Percentiles rank a stretch among this genome's conserved stretches.
phyloP scores from a whole-genome alignment of 2,329 filamentous ascomycete genomes.

The Calonectria hongkongensis region DNA sequence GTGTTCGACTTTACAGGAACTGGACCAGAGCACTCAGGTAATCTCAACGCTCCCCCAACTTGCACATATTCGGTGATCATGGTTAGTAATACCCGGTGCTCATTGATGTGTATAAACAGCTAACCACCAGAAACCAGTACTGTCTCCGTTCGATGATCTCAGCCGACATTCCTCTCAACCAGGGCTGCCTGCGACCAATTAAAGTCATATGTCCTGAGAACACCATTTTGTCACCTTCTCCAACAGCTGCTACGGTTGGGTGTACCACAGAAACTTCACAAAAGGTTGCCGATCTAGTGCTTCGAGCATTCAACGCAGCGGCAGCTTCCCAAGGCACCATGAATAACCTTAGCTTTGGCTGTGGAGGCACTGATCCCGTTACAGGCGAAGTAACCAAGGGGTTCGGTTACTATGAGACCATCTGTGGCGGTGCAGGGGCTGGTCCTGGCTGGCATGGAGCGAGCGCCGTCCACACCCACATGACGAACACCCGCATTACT shows the following conservation, averaged over 20 bases:
- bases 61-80: constrained; percentile 58
- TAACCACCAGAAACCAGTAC: constrained; percentile 47
- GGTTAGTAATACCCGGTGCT: constrained; percentile 23
- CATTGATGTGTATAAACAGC: not conserved
- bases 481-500: constrained; percentile 63
- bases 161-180: constrained; percentile 59
- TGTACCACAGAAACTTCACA: constrained; percentile 60
- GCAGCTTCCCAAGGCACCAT: constrained; percentile 86
- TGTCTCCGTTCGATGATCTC: constrained; percentile 58
- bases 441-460: constrained; percentile 55
- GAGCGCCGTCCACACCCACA: constrained; percentile 58
- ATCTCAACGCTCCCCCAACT: constrained; percentile 55
- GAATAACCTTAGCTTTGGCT: constrained; percentile 88
- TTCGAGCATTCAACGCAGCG: constrained; percentile 84
- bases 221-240: constrained; percentile 59
- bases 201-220: constrained; percentile 54
- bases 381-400: constrained; percentile 54
- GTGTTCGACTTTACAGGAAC: constrained; percentile 72
- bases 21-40: constrained; percentile 56
- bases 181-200: constrained; percentile 69
- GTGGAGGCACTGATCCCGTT: constrained; percentile 66
- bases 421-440: constrained; percentile 58
- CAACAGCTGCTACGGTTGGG: constrained; percentile 58
- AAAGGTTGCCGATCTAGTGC: constrained; percentile 77
- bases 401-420: constrained; percentile 62